Evolutionary conservation across 768 basidiomycete genomes (phyloP).

Genomic region (Pulveroboletus sp.): DNA sequence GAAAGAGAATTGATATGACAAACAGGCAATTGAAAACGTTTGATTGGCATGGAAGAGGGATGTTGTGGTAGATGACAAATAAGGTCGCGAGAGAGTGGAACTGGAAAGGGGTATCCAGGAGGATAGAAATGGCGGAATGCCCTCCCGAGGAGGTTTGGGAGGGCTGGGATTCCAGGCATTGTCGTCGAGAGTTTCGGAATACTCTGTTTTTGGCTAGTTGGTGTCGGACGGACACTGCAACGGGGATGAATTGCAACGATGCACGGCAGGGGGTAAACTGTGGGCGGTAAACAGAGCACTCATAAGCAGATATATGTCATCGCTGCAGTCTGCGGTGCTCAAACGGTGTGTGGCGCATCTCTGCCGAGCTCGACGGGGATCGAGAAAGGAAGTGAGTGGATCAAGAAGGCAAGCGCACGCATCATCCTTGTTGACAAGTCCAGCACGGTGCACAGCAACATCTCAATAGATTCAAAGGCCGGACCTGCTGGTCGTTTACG

Average conservation of each 20-base stretch:
- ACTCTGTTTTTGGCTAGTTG: neutral
- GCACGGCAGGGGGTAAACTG: neutral
- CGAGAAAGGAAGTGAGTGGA: neutral
- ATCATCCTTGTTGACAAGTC: slow-evolving; percentile 5
- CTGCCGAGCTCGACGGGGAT: neutral
- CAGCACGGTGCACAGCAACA: neutral
- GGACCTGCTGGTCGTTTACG: slow-evolving; percentile 14
- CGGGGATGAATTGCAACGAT: slow-evolving; percentile 14
- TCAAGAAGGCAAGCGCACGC: neutral
- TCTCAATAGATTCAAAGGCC: slow-evolving; percentile 5
- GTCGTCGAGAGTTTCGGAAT: neutral
- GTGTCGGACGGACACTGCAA: neutral
- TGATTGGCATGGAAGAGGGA: slow-evolving; percentile 18
- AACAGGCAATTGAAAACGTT: slow-evolving; percentile 22
- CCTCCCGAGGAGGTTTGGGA: neutral
- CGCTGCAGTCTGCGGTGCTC: neutral
- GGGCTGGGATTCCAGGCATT: neutral
- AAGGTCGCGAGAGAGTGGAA: neutral
- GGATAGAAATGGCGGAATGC: neutral
- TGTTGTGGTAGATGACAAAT: neutral
- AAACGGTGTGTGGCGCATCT: neutral
- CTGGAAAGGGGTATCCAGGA: neutral
- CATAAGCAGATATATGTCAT: neutral
- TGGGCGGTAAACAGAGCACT: too few species aligned
- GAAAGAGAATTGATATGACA: slow-evolving; percentile 9